Conservation (phyloP, 2,329 filamentous ascomycete genomes). For the Calycina herbarum region DNA sequence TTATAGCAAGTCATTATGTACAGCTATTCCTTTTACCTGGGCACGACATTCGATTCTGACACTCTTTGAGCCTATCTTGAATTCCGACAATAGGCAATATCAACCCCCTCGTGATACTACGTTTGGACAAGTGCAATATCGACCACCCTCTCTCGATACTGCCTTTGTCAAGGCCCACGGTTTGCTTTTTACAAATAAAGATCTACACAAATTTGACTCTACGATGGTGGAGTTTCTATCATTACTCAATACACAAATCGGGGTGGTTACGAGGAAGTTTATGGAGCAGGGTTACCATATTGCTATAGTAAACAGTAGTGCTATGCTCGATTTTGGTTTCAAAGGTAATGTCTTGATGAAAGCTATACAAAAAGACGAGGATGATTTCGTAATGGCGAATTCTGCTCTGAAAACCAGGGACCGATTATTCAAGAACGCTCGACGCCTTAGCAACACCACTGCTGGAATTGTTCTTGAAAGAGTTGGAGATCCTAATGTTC, state of each 20-base stretch:
- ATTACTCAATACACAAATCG: constrained; percentile 59
- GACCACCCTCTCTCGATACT: constrained; percentile 51
- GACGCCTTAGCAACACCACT: constrained; percentile 26
- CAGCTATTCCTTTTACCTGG: constrained; percentile 55
- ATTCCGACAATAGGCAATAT: constrained; percentile 37
- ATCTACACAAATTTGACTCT: constrained; percentile 46
- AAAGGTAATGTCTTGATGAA: constrained; percentile 34
- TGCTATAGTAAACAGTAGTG: constrained; percentile 47
- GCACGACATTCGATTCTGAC: constrained; percentile 70
- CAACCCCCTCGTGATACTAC: too few relatives aligned
- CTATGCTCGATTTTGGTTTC: constrained; percentile 34
- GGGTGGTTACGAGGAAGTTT: constrained; percentile 44
- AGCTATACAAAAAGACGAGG: constrained; percentile 20
- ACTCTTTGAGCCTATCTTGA: constrained; percentile 61
- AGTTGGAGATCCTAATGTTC: constrained; percentile 33
- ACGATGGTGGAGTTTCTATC: constrained; percentile 51
- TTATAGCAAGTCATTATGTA: constrained; percentile 70
- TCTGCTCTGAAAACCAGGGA: background rate
- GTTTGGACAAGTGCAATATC: constrained; percentile 39
- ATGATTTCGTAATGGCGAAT: constrained; percentile 19
- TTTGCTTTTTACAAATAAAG: constrained; percentile 58
- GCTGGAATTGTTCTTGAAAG: constrained; percentile 29
- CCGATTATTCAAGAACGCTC: constrained; percentile 26
- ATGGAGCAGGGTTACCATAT: constrained; percentile 57
- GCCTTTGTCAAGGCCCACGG: constrained; percentile 65